Evolutionary conservation across 768 basidiomycete genomes (phyloP), one percentile per base, ranked within the genome.

Genomic region (Galerina sulciceps): DNA sequence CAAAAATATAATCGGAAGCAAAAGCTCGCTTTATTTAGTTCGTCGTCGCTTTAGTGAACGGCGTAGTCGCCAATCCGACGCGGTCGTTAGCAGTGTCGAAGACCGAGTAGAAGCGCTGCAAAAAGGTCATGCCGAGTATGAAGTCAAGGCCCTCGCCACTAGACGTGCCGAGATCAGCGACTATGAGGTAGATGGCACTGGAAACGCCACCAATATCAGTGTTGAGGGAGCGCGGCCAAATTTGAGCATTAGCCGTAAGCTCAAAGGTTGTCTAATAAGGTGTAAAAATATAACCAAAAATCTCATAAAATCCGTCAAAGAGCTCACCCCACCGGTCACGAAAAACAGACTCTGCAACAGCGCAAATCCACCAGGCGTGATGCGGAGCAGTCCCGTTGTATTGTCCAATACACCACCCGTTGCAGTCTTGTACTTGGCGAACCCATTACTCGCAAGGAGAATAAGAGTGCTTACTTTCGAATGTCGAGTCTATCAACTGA

Each of bases 171-270:
- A 87, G 62, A 64, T 87, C 84, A 8, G 76, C 76, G 10, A 79
- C 73, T 60, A 87, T 77, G 57, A 86, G 73, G 60, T 87, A 88
- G 60, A 88, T 86, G 49, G 70, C 69, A 65, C 67, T 64, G 1
- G 72, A 57, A n/a, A 71, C 66, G 41, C 89, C 89, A 47, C 86
- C 86, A 10, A 91, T 78, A 34, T 72, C 71, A 6, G 72, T 67
- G 72, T 90, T 89, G 58, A 85, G 73, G 2, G 75, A 65, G 38
- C 85, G 82, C 0, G 87, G 88, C 86, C 87, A 90, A 57, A 87
- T 84, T 76, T 91, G 88, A 1, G 85, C 87, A 63, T 88, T 86
- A 11, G 83, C 65, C 1, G 82, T 85, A 51, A 90, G 63, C 67
- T 84, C 82, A 62, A 78, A 86, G 6, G 77, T 79, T 15, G 72